Evolutionary conservation across 176 grass and related monocot species (phyloP).

Genomic region (Luzula sylvatica): DNA sequence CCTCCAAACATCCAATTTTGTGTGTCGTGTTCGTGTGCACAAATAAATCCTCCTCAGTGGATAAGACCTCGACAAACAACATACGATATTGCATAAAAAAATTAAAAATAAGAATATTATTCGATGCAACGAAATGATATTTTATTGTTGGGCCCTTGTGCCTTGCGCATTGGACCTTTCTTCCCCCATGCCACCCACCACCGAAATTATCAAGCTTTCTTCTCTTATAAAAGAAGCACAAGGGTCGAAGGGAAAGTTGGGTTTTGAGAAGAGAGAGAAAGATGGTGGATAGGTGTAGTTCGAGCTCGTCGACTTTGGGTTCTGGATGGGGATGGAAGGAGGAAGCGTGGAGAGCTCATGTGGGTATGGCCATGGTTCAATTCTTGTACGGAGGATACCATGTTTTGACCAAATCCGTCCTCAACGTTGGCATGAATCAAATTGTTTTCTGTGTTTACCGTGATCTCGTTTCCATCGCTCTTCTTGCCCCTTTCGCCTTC

Average conservation of each 20-base stretch:
- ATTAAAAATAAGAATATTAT: too few species aligned
- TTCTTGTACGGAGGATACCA: constrained; percentile 83
- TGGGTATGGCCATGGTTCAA: constrained; percentile 73
- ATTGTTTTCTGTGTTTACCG: constrained; percentile 96
- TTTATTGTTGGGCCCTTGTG: background rate
- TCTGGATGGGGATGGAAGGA: constrained; percentile 33
- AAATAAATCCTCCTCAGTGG: too few species aligned
- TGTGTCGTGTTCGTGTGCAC: too few species aligned
- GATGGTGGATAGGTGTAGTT: constrained; percentile 47
- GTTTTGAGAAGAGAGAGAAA: constrained; percentile 11
- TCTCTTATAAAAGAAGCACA: too few species aligned
- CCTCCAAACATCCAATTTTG: too few species aligned
- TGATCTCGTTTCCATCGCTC: constrained; percentile 62
- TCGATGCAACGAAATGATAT: too few species aligned
- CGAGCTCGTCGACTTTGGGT: constrained; percentile 44
- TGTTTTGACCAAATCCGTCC: constrained; percentile 95
- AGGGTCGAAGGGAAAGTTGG: background rate
- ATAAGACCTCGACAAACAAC: too few species aligned
- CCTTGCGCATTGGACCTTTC: too few species aligned
- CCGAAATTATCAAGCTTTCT: too few species aligned
- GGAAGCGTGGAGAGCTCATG: constrained; percentile 70
- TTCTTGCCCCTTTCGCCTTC: constrained; percentile 70
- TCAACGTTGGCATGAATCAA: constrained; percentile 98
- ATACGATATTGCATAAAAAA: too few species aligned
- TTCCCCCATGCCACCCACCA: too few species aligned